phyloP scores from a whole-genome alignment of 805 yeast species.

The Starmerella davenportii region DNA sequence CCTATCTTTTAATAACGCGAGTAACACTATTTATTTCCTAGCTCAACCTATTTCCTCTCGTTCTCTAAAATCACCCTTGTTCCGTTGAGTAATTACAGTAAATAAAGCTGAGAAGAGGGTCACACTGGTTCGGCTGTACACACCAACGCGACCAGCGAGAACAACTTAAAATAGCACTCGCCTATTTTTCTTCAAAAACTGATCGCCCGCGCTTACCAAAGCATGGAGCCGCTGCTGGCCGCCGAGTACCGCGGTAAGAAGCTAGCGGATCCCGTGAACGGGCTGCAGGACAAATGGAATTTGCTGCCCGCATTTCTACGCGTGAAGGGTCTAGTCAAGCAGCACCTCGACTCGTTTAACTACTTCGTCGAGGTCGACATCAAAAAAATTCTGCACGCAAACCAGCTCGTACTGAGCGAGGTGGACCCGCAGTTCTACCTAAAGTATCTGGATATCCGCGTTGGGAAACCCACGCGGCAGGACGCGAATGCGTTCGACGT shows the following conservation, averaged over 20 bases:
- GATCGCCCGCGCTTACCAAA: background rate
- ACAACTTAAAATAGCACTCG: no score
- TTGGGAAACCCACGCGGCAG: conserved; percentile 38
- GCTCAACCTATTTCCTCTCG: no score
- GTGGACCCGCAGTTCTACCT: conserved; percentile 94
- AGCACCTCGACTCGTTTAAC: conserved; percentile 94
- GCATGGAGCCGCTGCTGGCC: conserved; percentile 40
- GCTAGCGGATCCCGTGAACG: conserved; percentile 69
- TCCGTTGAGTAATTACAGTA: no score
- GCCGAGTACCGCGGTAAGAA: conserved; percentile 75
- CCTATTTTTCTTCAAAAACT: no score
- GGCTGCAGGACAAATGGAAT: conserved; percentile 95
- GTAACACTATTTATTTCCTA: no score
- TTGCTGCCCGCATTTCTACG: conserved; percentile 85
- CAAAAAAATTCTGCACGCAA: conserved; percentile 81
- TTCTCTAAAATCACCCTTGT: no score
- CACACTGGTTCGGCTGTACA: no score
- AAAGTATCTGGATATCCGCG: conserved; percentile 81
- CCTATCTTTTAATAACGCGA: no score
- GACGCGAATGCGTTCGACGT: conserved; percentile 22
- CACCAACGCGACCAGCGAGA: no score
- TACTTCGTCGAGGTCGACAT: conserved; percentile 87
- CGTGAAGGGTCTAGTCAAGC: conserved; percentile 91
- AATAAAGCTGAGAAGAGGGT: no score
- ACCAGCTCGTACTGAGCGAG: conserved; percentile 73